phyloP scores from a whole-genome alignment of 2,329 filamentous ascomycete species.

The Aspergillus tamarii region DNA sequence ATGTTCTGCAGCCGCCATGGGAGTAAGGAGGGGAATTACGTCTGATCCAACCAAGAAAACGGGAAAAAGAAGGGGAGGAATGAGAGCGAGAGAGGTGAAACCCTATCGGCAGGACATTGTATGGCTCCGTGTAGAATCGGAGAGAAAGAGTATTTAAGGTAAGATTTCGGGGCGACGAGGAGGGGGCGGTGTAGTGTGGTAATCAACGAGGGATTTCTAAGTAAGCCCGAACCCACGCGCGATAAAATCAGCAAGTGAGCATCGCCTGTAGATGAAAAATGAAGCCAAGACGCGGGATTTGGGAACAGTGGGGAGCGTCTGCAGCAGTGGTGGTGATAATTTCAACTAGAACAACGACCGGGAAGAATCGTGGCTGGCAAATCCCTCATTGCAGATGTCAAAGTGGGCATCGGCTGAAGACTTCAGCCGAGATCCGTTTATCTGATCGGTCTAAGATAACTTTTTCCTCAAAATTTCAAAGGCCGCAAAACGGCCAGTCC shows the following conservation, averaged over 20 bases:
- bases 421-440: conserved; percentile 46
- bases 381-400: conserved; percentile 21
- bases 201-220: conserved; percentile 20
- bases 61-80: conserved; percentile 9
- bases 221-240: conserved; percentile 23
- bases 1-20: conserved; percentile 44
- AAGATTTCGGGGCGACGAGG: not conserved
- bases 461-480: conserved; percentile 24
- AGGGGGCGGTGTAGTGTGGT: conserved; percentile 26
- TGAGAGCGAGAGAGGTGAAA: conserved; percentile 4
- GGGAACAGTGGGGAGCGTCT: conserved; percentile 12
- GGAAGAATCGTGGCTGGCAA: conserved; percentile 15
- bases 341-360: conserved; percentile 17
- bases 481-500: not conserved
- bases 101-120: conserved; percentile 35
- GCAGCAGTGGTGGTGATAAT: conserved; percentile 19
- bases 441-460: conserved; percentile 48
- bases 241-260: conserved; percentile 19
- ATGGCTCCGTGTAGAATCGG: conserved; percentile 16
- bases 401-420: conserved; percentile 20
- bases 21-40: conserved; percentile 19
- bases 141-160: conserved; percentile 6
- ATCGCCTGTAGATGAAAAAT: conserved; percentile 26
- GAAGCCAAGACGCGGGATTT: conserved; percentile 22
- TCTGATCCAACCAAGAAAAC: conserved; percentile 1